phyloP scores from a whole-genome alignment of 805 yeast species.

The Yarrowia porcina region DNA sequence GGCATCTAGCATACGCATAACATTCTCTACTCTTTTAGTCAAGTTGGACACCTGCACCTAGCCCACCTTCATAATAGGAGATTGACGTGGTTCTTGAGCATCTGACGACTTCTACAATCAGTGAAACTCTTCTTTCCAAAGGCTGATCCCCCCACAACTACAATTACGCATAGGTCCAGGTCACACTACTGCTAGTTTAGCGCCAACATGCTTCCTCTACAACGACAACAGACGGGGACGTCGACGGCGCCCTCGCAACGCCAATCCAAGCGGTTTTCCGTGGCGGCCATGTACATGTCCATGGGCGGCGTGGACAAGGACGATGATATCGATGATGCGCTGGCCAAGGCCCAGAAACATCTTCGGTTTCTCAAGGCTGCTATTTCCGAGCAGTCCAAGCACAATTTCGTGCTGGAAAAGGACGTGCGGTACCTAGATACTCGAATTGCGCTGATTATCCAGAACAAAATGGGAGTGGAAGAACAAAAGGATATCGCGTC shows the following conservation, averaged over 20 bases:
- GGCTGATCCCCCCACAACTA: no score
- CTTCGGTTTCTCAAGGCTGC: constrained; percentile 37
- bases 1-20: no score
- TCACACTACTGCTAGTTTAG: no score
- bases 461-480: constrained; percentile 40
- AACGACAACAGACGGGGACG: constrained; percentile 19
- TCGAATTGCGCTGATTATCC: constrained; percentile 42
- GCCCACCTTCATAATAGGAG: no score
- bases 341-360: constrained; percentile 38
- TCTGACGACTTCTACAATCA: no score
- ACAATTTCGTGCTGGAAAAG: constrained; percentile 40
- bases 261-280: constrained; percentile 39
- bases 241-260: constrained; percentile 27
- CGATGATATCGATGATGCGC: constrained; percentile 39
- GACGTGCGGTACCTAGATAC: constrained; percentile 42
- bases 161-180: no score
- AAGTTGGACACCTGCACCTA: no score
- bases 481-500: constrained; percentile 40
- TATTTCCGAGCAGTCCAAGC: constrained; percentile 40
- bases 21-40: no score
- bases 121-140: no score
- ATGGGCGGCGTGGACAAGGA: constrained; percentile 40
- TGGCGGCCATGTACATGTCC: constrained; percentile 39
- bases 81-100: no score
- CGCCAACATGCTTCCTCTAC: neutral